Evolutionary conservation across 2,329 filamentous ascomycete genomes (phyloP).

Genomic region (Chrysosporium queenslandicum): DNA sequence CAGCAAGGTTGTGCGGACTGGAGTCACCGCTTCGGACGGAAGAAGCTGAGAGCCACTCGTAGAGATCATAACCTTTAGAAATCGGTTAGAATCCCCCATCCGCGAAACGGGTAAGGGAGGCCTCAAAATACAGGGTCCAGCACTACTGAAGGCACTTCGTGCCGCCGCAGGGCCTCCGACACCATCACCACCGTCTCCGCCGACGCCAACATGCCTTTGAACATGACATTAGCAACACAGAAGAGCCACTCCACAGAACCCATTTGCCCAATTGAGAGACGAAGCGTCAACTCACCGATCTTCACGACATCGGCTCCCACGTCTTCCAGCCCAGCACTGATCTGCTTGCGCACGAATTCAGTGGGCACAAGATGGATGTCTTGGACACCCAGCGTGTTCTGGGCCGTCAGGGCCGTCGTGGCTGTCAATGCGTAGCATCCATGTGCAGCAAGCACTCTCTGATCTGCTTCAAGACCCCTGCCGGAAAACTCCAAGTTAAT

Average conservation of each 20-base stretch:
- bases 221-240: slow-evolving; percentile 6
- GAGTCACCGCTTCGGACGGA: slow-evolving; percentile 34
- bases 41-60: slow-evolving; percentile 41
- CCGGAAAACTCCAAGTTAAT: background rate
- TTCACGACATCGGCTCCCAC: slow-evolving; percentile 85
- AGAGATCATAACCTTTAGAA: slow-evolving; percentile 68
- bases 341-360: slow-evolving; percentile 71
- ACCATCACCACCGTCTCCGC: slow-evolving; percentile 59
- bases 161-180: slow-evolving; percentile 50
- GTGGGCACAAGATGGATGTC: slow-evolving; percentile 71
- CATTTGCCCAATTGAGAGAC: too few species aligned
- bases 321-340: slow-evolving; percentile 74
- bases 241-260: too few species aligned
- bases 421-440: slow-evolving; percentile 93
- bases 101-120: background rate
- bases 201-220: slow-evolving; percentile 69
- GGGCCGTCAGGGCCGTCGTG: slow-evolving; percentile 88
- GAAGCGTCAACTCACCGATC: slow-evolving; percentile 52
- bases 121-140: slow-evolving; percentile 58
- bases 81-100: slow-evolving; percentile 2
- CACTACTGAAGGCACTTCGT: slow-evolving; percentile 51
- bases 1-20: slow-evolving; percentile 33
- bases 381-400: slow-evolving; percentile 78
- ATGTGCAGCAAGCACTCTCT: slow-evolving; percentile 87
- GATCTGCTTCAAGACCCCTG: slow-evolving; percentile 89